These are phyloP conservation scores for Inga oerstediana DNA, from an alignment of 306 rosid species.

Conservation along the genomic window DNA sequence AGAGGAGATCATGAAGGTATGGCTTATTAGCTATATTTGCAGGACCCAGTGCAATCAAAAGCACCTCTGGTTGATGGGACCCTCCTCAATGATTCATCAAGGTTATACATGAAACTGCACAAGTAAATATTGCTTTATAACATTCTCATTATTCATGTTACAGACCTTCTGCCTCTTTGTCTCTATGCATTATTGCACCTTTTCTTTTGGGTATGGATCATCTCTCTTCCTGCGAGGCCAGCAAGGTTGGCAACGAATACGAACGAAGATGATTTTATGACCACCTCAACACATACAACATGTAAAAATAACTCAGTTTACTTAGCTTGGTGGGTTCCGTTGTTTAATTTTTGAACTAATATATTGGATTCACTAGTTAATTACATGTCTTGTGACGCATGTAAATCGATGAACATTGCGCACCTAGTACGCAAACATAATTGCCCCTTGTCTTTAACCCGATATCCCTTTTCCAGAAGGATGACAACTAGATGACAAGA, in stretches of 20 bases:
- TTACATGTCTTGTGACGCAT: background rate
- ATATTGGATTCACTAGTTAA: background rate
- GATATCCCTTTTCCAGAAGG: background rate
- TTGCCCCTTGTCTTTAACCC: background rate
- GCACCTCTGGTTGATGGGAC: background rate
- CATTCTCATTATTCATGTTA: too few species aligned
- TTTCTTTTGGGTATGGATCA: too few species aligned
- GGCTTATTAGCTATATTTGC: background rate
- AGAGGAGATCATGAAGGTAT: background rate
- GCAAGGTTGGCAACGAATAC: too few species aligned
- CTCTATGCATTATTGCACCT: too few species aligned
- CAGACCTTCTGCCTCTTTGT: too few species aligned
- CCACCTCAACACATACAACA: too few species aligned
- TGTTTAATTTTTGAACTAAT: background rate
- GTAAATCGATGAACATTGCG: background rate
- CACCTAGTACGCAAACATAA: conserved; percentile 11
- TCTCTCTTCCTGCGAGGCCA: too few species aligned
- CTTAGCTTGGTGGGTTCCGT: too few species aligned
- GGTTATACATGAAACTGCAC: background rate
- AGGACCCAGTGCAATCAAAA: background rate
- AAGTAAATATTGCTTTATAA: background rate
- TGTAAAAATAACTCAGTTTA: too few species aligned
- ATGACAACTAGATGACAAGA: conserved; percentile 16
- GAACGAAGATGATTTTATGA: too few species aligned
- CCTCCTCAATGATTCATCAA: background rate